Conservation (phyloP, 495 filamentous ascomycete species). For the Xylaria cubensis region DNA sequence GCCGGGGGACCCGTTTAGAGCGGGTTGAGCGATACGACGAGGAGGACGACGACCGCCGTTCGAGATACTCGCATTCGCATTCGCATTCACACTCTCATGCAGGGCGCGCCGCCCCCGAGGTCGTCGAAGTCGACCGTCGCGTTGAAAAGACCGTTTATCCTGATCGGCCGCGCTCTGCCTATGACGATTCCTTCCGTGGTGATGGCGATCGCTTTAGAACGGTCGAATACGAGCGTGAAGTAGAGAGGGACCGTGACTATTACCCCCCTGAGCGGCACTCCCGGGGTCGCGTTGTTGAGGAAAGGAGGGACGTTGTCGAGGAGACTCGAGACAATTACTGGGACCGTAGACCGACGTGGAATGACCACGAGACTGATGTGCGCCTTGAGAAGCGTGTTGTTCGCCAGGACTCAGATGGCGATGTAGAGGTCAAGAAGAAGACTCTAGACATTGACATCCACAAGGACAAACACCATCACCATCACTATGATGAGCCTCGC, state of each 20-base stretch:
- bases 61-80: conserved; percentile 36
- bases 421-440: conserved; percentile 39
- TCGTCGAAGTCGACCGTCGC: conserved; percentile 56
- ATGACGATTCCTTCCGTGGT: conserved; percentile 51
- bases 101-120: conserved; percentile 45
- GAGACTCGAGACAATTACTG: conserved; percentile 45
- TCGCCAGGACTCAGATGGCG: conserved; percentile 44
- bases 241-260: conserved; percentile 46
- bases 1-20: conserved; percentile 43
- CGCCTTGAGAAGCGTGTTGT: conserved; percentile 53
- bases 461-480: conserved; percentile 42
- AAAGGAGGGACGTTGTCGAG: conserved; percentile 46
- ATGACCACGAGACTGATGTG: conserved; percentile 50
- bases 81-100: conserved; percentile 44
- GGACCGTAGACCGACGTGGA: conserved; percentile 50
- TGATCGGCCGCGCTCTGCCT: conserved; percentile 53
- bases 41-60: conserved; percentile 58
- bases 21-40: conserved; percentile 55
- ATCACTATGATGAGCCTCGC: conserved; percentile 44
- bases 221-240: conserved; percentile 62
- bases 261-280: conserved; percentile 39
- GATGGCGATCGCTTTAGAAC: conserved; percentile 57
- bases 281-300: conserved; percentile 45
- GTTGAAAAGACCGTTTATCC: conserved; percentile 51
- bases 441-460: conserved; percentile 36